Evolutionary conservation across 108 stramenopile genomes (phyloP).

Genomic region (Stephanodiscus minutulus): DNA sequence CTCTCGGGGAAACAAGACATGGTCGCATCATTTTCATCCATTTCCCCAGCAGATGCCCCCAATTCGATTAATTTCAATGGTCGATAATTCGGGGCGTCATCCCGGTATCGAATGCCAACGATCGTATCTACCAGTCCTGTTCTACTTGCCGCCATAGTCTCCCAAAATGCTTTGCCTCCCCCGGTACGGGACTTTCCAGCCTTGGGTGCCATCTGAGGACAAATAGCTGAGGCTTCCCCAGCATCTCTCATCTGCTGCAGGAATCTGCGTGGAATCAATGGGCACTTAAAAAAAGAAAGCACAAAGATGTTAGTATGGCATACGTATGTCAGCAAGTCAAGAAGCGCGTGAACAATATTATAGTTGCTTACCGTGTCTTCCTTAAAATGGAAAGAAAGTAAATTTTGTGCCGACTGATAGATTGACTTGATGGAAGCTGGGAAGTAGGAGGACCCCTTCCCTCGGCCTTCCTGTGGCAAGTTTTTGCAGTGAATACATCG

Average conservation of each 20-base stretch:
- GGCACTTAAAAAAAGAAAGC: not conserved
- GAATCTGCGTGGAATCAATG: constrained; percentile 23
- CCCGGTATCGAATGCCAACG: constrained; percentile 27
- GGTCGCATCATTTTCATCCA: not conserved
- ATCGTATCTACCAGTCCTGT: constrained; percentile 33
- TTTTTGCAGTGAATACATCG: constrained; percentile 60
- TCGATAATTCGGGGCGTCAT: constrained; percentile 20
- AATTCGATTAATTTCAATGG: constrained; percentile 11
- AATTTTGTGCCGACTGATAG: constrained; percentile 68
- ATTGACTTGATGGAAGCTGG: constrained; percentile 49
- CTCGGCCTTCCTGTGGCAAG: constrained; percentile 44
- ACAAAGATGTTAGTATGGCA: not conserved
- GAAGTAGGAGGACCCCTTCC: constrained; percentile 63
- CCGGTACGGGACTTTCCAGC: constrained; percentile 30
- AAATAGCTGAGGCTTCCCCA: not conserved
- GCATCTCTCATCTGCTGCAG: constrained; percentile 30
- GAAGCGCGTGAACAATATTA: not conserved
- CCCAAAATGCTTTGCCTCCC: constrained; percentile 30
- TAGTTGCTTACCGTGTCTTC: constrained; percentile 16
- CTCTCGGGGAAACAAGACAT: constrained; percentile 11
- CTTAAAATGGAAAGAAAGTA: constrained; percentile 30
- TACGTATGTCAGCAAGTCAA: not conserved
- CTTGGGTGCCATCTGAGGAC: constrained; percentile 23
- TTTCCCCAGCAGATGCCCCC: not conserved
- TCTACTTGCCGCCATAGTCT: not conserved